Evolutionary conservation across 192 early-diverging fungal genomes (phyloP), one percentile per base, ranked within the genome.

Genomic region (Rhizophagus sp.): DNA sequence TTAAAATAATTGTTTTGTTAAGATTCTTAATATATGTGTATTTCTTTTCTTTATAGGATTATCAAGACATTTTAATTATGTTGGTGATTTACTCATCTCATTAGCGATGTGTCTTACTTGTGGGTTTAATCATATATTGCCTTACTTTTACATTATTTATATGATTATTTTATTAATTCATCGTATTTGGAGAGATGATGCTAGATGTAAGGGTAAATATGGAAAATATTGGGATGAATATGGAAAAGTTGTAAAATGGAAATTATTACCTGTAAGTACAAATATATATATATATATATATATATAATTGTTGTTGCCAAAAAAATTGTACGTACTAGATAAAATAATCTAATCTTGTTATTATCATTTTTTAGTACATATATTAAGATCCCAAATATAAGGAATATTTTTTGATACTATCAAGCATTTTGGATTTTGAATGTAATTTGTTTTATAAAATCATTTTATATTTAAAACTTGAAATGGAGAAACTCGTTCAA

Each of bases 1-100:
- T 83, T 87, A 41, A 27, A 6, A 33, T 39, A 19, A n/a, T 24
- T 41, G 22, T 81, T 30, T 25, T 41, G 0, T 41, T 36, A 4
- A 36, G 34, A 36, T 4, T 41, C 5, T 8, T 30, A 57, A 22
- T 67, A 22, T 57, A 10, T 34, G 3, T 77, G 11, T 30, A 52
- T 24, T 30, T 9, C 49, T 64, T 47, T 78, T 57, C n/a, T 17
- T 57, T 44, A 49, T 66, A 81, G 80, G 80, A 17, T 81, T 94
- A 68, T 91, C 93, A n/a, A 87, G 93, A 69, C 94, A 95, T 88
- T 93, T 93, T 83, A 95, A 95, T 86, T 95, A 95, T 86, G 87
- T 93, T 19, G 94, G 93, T 49, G 94, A 95, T 73, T 83, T 95
- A 33, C 75, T 91, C 75, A 92, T 94, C 75, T 92, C 89, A 11